Evolutionary conservation across 2,329 filamentous ascomycete species (phyloP), one percentile per base, ranked within the genome.

Genomic region (Trichoderma atrobrunneum): DNA sequence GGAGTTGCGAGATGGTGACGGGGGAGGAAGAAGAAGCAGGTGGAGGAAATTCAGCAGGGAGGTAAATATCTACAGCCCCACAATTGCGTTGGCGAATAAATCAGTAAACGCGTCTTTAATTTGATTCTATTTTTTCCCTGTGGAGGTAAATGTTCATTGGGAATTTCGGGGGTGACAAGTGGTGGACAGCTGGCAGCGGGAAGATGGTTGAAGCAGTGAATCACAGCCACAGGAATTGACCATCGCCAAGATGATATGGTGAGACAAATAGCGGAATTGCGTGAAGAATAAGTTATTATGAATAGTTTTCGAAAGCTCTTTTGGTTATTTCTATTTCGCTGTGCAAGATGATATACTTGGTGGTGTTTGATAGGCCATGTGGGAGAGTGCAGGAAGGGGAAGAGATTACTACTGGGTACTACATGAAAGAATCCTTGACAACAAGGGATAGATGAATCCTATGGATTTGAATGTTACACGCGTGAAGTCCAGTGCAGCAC

Each of bases 31-130:
- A 63, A 39, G 67, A 57, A 74, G 63, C 21, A 28, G 48, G 16
- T n/a, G 26, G 24, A 57, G 14, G 60, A 59, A 57, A 30, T 12
- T 43, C 24, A 70, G 30, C 24, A 65, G 3, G 26, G 34, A 65
- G 24, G 54, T 71, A 66, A 71, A 71, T 66, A 66, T 21, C n/a
- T 21, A 39, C 36, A 30, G 69, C 36, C 54, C 69, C 69, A 71
- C 61, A 66, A 66, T 66, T 66, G 48, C 7, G 12, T 24, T 14
- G 12, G 36, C 2, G 28, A 51, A 60, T 28, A 21, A 65, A 71
- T 71, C 69, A 71, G 69, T 66, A 66, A 60, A 65, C 60, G 61
- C 67, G 67, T 62, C 67, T 39, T 70, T n/a, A 11, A 21, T 30
- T 60, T 43, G 18, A 2, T 32, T 43, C 57, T 18, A 18, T 36